Percentiles rank a stretch among this genome's conserved stretches.
Evolutionary conservation across 2,329 filamentous ascomycete genomes (phyloP).

Genomic region (Ilyonectria robusta): DNA sequence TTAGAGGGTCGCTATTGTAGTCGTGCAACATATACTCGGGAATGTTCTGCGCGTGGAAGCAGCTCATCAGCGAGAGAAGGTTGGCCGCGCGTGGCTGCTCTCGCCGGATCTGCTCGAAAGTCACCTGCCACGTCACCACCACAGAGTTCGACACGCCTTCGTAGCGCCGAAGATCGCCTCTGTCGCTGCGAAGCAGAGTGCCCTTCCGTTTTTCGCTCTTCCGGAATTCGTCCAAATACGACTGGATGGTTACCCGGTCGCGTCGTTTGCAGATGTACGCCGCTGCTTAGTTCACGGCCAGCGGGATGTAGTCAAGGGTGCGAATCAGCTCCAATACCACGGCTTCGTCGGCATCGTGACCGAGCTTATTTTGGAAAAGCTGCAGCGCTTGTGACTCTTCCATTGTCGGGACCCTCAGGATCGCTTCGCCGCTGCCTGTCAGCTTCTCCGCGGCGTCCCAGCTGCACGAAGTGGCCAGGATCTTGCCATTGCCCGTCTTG

Average conservation of each 20-base stretch:
- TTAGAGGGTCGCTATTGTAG: background rate
- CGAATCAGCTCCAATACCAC: background rate
- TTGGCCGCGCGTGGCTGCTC: constrained; percentile 7
- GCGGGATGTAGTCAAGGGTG: background rate
- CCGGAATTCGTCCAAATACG: constrained; percentile 50
- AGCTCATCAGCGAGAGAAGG: constrained; percentile 9
- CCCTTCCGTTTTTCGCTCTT: constrained; percentile 47
- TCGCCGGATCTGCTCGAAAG: background rate
- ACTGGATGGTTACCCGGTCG: constrained; percentile 37
- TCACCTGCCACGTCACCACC: constrained; percentile 12
- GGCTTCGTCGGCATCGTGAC: background rate
- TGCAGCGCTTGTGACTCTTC: background rate
- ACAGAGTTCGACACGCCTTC: constrained; percentile 13
- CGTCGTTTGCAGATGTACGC: constrained; percentile 1
- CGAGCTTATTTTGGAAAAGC: background rate
- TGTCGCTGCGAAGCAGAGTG: constrained; percentile 43
- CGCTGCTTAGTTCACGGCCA: background rate
- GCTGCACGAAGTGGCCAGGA: constrained; percentile 2
- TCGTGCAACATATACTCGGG: constrained; percentile 39
- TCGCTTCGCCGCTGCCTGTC: background rate
- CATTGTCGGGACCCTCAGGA: background rate
- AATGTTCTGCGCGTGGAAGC: constrained; percentile 60
- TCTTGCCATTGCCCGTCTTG: background rate
- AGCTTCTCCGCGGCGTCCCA: background rate
- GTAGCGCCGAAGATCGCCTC: constrained; percentile 32